phyloP scores from a whole-genome alignment of 202 grass and related monocot species.

The Thinopyrum obtusiflorum region DNA sequence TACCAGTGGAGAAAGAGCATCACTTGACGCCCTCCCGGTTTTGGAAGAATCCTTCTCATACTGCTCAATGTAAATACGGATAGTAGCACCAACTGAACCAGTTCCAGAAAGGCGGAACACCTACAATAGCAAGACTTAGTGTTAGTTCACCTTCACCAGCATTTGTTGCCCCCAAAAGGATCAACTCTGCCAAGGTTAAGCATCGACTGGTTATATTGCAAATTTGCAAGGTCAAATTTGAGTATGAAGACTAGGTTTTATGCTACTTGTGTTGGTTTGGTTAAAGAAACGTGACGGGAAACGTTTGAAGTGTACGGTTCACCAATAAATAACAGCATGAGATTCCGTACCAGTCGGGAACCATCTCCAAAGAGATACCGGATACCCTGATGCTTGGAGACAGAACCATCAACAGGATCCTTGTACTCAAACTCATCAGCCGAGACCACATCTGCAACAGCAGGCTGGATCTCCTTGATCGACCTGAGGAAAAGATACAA shows the following conservation, averaged over 20 bases:
- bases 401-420: conserved; percentile 95
- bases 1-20: conserved; percentile 90
- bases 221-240: not conserved
- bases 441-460: conserved; percentile 65
- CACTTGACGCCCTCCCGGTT: conserved; percentile 74
- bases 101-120: conserved; percentile 96
- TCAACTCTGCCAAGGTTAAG: not conserved
- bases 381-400: conserved; percentile 93
- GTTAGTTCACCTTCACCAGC: conserved; percentile 34
- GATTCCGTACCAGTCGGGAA: conserved; percentile 71
- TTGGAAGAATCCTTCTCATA: conserved; percentile 87
- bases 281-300: not conserved
- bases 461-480: conserved; percentile 67
- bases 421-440: conserved; percentile 97
- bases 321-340: not conserved
- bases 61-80: conserved; percentile 95
- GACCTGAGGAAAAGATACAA: conserved; percentile 52
- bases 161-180: not conserved
- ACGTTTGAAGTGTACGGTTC: not conserved
- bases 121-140: conserved; percentile 39
- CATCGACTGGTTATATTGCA: not conserved
- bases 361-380: conserved; percentile 90
- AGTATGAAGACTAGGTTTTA: not conserved
- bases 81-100: conserved; percentile 87
- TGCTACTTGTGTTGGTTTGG: not conserved